Evolutionary conservation across 1,284 basidiomycete species (phyloP).

Genomic region (Papiliotrema fonsecae): DNA sequence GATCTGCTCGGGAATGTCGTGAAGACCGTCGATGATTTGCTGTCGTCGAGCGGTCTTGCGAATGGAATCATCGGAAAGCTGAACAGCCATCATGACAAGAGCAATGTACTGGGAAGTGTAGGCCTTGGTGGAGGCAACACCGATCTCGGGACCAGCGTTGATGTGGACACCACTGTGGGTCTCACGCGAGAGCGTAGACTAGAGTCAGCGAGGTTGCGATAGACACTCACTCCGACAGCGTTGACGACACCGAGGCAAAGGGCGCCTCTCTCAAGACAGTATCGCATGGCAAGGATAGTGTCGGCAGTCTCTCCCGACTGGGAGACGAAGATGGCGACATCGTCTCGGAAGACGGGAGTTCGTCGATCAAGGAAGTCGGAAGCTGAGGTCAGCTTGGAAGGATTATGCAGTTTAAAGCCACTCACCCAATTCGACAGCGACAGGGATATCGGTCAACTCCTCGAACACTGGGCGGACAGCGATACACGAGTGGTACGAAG

Average conservation of each 20-base stretch:
- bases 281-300: conserved; percentile 92
- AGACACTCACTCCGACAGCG: conserved; percentile 66
- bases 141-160: conserved; percentile 96
- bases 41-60: conserved; percentile 84
- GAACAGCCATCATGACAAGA: conserved; percentile 95
- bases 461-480: conserved; percentile 93
- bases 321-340: conserved; percentile 93
- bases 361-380: conserved; percentile 98
- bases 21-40: conserved; percentile 91
- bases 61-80: conserved; percentile 94
- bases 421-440: conserved; percentile 77
- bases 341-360: conserved; percentile 99
- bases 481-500: conserved; percentile 94
- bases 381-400: conserved; percentile 54
- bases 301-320: conserved; percentile 99
- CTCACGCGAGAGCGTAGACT: conserved; percentile 92
- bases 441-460: conserved; percentile 97
- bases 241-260: conserved; percentile 94
- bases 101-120: conserved; percentile 99
- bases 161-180: conserved; percentile 99
- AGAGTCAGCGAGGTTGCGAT: conserved; percentile 1
- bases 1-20: conserved; percentile 84
- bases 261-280: conserved; percentile 94
- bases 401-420: not conserved
- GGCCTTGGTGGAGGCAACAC: conserved; percentile 99